Conservation (phyloP, 2,329 filamentous ascomycete genomes). For the Fusarium haematococcum region DNA sequence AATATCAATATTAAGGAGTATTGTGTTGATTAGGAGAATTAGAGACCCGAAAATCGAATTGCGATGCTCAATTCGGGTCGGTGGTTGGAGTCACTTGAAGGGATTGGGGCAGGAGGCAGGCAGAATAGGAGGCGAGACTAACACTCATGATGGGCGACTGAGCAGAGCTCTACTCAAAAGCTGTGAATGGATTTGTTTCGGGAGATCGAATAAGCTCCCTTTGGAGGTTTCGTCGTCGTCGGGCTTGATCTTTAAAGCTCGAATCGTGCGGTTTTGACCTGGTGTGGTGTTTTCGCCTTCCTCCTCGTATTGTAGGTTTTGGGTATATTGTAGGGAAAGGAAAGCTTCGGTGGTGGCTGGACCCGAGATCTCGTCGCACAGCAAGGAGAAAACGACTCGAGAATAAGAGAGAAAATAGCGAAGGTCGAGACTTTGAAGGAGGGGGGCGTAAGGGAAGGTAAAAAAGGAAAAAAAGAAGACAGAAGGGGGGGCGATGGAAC, state of each 20-base stretch:
- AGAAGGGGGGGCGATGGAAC: constrained; percentile 27
- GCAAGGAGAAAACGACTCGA: constrained; percentile 38
- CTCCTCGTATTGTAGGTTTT: constrained; percentile 21
- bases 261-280: not conserved
- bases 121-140: constrained; percentile 39
- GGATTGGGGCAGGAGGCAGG: constrained; percentile 22
- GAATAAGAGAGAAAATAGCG: constrained; percentile 11
- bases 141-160: constrained; percentile 47
- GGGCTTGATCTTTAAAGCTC: constrained; percentile 14
- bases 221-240: not conserved
- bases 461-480: constrained; percentile 20
- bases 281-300: constrained; percentile 1
- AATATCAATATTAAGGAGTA: constrained; percentile 11
- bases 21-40: not conserved
- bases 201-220: not conserved
- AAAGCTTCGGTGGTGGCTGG: constrained; percentile 5
- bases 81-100: not conserved
- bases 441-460: constrained; percentile 1
- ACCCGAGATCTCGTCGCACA: constrained; percentile 42
- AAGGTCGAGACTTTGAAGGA: not conserved
- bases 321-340: constrained; percentile 9
- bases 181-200: constrained; percentile 6
- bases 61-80: constrained; percentile 7
- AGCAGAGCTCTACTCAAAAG: constrained; percentile 21
- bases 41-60: not conserved